Evolutionary conservation across 305 asterid species (phyloP), one percentile per base, ranked within the genome.

Genomic region (Fraxinus xanthoxyloides): DNA sequence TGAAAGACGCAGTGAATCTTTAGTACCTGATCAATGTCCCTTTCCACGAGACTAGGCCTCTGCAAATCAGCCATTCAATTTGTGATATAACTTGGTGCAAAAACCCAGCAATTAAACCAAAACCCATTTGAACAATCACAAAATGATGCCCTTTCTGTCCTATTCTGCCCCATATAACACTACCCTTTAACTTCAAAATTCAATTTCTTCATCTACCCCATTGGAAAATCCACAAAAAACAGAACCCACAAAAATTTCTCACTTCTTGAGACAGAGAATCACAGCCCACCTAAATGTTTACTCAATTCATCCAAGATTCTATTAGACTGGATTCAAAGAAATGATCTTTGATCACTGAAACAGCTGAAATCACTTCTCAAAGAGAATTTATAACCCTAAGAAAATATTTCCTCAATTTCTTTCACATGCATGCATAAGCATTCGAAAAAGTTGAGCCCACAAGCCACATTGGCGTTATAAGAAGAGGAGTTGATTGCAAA

Each of bases 11-110:
- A 78, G 59, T 63, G 72, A 77, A 51, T 5, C 24, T 54, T 77
- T 24, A 79, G 38, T 89, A 95, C 98, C 97, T 92, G 98, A 51
- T 95, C 98, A 77, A 84, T 72, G 86, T 95, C 98, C 86, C 95
- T 90, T 74, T 95, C 98, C 10, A 85, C 90, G 78, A 88, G 77
- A 87, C 91, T 86, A 86, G 89, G 90, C 93, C 91, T 90, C 83
- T 91, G 94, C 85, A 86, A 80, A 89, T 91, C 98, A 90, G 98
- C 98, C 98, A 95, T 95, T 93, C 94, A 95, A 87, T 88, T 90
- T 87, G 87, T 90, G 87, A 90, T 85, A 83, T 78, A 82, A 83
- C 86, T 82, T 84, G 81, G 87, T 79, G 86, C 74, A 86, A 86
- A 79, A 76, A 75, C 85, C 85, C 89, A 88, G 74, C 81, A 79